Evolutionary conservation across 2,329 filamentous ascomycete genomes (phyloP).

Genomic region (Neonectria ditissima): DNA sequence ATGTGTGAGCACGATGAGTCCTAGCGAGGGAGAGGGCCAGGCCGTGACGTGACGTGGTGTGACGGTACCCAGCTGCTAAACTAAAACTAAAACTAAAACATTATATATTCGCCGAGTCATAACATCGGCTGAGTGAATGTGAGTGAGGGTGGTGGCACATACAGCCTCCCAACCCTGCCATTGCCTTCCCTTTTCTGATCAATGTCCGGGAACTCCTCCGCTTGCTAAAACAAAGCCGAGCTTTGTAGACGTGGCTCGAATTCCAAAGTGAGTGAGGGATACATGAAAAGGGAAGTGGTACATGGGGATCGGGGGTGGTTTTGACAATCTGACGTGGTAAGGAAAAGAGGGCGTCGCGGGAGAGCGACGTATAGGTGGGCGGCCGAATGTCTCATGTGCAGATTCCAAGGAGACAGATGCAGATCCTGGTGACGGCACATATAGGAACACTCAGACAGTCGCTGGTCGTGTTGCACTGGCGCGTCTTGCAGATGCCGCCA

Average conservation of each 20-base stretch:
- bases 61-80: not conserved
- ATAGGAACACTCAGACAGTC: constrained; percentile 5
- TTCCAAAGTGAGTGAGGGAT: not conserved
- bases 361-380: not conserved
- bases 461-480: not conserved
- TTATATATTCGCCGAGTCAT: not conserved
- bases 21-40: not conserved
- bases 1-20: not conserved
- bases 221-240: not conserved
- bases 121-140: constrained; percentile 9
- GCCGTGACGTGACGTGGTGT: not conserved
- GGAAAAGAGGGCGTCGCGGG: not conserved
- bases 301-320: no score
- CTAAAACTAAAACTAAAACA: not conserved
- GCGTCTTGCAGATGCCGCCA: not conserved
- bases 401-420: constrained; percentile 10
- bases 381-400: not conserved
- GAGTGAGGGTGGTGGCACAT: not conserved
- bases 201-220: constrained; percentile 11
- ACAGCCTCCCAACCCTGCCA: not conserved
- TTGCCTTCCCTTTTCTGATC: not conserved
- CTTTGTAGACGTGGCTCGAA: not conserved
- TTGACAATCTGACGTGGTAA: not conserved
- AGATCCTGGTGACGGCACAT: not conserved
- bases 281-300: not conserved